phyloP scores from a whole-genome alignment of 495 filamentous ascomycete genomes.

The Poronia punctata region DNA sequence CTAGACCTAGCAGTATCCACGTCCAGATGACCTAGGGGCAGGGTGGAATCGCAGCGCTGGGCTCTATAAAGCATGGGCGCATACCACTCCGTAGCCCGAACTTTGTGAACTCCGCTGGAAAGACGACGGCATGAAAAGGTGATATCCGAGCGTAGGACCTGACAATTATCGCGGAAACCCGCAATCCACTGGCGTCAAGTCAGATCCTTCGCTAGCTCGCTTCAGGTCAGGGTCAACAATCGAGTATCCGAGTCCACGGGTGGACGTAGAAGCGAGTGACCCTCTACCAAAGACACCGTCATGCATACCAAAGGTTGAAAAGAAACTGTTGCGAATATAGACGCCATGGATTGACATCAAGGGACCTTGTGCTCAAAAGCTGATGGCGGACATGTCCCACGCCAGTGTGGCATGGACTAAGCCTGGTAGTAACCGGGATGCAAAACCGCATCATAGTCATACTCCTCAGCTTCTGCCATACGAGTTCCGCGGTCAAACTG shows the following conservation, averaged over 20 bases:
- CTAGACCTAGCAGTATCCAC: too few species aligned
- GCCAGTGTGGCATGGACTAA: conserved; percentile 11
- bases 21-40: too few species aligned
- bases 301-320: too few species aligned
- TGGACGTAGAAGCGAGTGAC: too few species aligned
- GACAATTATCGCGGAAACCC: too few species aligned
- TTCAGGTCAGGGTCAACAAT: too few species aligned
- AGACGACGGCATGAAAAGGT: not conserved
- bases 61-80: too few species aligned
- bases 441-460: conserved; percentile 36
- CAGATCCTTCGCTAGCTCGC: not conserved
- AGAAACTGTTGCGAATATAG: too few species aligned
- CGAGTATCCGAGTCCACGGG: too few species aligned
- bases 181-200: not conserved
- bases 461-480: conserved; percentile 55
- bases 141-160: not conserved
- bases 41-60: too few species aligned
- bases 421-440: conserved; percentile 24
- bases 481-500: conserved; percentile 69
- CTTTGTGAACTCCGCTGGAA: not conserved
- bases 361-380: not conserved
- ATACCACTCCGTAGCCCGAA: not conserved
- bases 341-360: too few species aligned
- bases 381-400: not conserved
- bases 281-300: too few species aligned